A percentile compares a stretch with the other conserved stretches of the same genome.
Evolutionary conservation across 1,284 basidiomycete genomes (phyloP).

Genomic region (Kalmanozyma brasiliensis): DNA sequence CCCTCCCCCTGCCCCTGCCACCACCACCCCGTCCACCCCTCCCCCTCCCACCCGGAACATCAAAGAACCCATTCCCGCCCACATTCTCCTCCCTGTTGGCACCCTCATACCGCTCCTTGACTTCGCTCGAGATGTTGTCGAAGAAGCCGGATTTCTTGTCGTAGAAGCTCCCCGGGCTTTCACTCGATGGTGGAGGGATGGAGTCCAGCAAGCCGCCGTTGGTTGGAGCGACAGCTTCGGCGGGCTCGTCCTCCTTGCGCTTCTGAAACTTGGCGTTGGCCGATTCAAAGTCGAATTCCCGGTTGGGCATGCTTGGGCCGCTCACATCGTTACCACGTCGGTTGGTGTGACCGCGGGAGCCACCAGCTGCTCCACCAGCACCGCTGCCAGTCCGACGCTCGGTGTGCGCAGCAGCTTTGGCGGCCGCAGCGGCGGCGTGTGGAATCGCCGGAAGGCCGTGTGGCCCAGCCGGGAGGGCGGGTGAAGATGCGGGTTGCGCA

Average conservation of each 20-base stretch:
- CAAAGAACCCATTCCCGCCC: constrained; percentile 20
- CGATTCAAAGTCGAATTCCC: constrained; percentile 65
- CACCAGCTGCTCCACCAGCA: constrained; percentile 4
- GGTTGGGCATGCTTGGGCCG: constrained; percentile 47
- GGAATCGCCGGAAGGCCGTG: constrained; percentile 52
- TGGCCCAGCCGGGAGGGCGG: constrained; percentile 25
- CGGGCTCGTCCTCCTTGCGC: constrained; percentile 21
- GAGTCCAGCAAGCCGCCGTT: constrained; percentile 45
- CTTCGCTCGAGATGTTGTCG: constrained; percentile 64
- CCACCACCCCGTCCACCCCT: constrained; percentile 39
- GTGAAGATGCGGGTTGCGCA: constrained; percentile 23
- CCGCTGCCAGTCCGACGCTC: constrained; percentile 21
- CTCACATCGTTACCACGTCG: constrained; percentile 7
- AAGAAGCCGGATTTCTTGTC: constrained; percentile 66
- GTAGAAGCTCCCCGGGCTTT: constrained; percentile 55
- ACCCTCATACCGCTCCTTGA: constrained; percentile 62
- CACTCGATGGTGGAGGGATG: constrained; percentile 52
- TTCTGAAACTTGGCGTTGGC: constrained; percentile 66
- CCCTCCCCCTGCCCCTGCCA: constrained; percentile 45
- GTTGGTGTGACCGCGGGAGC: constrained; percentile 11
- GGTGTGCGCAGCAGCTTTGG: constrained; percentile 22
- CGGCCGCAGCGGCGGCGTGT: constrained; percentile 51
- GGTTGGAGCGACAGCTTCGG: constrained; percentile 1
- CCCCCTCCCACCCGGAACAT: constrained; percentile 21
- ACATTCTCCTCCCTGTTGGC: constrained; percentile 2